phyloP scores from a whole-genome alignment of 768 basidiomycete species.

The Lanmaoa pseudosensibilis region DNA sequence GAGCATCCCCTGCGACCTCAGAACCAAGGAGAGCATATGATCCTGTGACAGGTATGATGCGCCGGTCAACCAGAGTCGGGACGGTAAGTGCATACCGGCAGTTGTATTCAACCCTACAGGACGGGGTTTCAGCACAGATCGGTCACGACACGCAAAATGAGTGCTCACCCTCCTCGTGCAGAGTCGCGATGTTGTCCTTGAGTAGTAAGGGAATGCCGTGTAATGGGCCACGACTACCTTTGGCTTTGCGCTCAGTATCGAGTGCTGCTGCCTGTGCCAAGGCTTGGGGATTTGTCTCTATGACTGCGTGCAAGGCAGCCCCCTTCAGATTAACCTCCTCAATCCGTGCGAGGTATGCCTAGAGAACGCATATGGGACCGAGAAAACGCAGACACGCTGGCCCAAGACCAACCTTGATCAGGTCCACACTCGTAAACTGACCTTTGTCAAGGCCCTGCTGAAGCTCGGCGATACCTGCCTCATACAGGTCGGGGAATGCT shows the following conservation, averaged over 20 bases:
- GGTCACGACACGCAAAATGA: not conserved
- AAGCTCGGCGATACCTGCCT: constrained; percentile 56
- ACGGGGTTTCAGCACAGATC: not conserved
- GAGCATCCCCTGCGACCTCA: constrained; percentile 36
- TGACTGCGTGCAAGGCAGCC: constrained; percentile 55
- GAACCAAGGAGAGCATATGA: constrained; percentile 39
- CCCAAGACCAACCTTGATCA: constrained; percentile 49
- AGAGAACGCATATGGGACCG: not conserved
- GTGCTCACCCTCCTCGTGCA: constrained; percentile 30
- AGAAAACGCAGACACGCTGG: not conserved
- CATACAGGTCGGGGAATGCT: constrained; percentile 57
- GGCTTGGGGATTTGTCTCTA: constrained; percentile 60
- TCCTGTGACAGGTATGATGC: constrained; percentile 19
- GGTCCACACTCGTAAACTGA: constrained; percentile 59
- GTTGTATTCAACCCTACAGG: constrained; percentile 40
- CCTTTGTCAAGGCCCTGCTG: constrained; percentile 52
- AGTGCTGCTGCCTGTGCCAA: constrained; percentile 50
- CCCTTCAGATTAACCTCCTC: constrained; percentile 66
- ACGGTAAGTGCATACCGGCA: constrained; percentile 25
- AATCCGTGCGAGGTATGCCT: constrained; percentile 68
- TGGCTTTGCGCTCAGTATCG: constrained; percentile 47
- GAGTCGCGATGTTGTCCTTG: constrained; percentile 46
- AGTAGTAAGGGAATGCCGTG: constrained; percentile 61
- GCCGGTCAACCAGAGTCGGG: not conserved
- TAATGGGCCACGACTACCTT: constrained; percentile 45